Base-by-base conservation (phyloP, 257 asterid genomes). In the Solanum paucissectum region DNA sequence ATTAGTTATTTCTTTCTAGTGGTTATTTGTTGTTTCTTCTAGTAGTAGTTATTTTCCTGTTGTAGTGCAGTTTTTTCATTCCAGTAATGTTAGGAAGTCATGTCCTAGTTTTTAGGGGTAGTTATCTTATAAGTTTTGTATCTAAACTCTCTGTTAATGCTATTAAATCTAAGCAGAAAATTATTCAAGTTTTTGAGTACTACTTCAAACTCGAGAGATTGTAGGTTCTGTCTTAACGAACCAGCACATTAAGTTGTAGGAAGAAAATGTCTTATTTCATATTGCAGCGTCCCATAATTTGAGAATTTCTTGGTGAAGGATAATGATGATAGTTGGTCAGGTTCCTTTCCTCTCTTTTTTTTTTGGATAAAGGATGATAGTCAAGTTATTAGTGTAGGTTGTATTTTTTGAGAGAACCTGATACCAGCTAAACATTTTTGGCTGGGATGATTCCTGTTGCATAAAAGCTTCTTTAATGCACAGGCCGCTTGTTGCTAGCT, bases 401-500 rank as follows among this genome's bases (percentile, higher is more conserved):
- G 82, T 77, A 25, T 6, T 38, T 76, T 37, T 75, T 0, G 58
- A 75, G 55, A 21, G 83, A 23, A 7, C 12, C 58, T 76, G 36
- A 25, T 38, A n/a, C 83, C 64, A 55, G 83, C 37, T 82, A 29
- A 49, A 82, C 27, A 9, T 82, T 62, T 82, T 82, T 82, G 38
- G 33, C 77, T 86, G 40, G 87, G 79, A 37, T n/a, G 46, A 64
- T 83, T 4, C 42, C 58, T 6, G 85, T n/a, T 85, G 29, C 55
- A 33, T 60, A 75, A 83, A 64, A 34, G 83, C 27, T 83, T 42
- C 83, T 87, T 76, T 42, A 89, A 38, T 88, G 90, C 89, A 89
- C 92, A 96, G 99, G 95, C 98, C 95, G 71, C 90, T 96, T 66
- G 92, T 94, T 29, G 96, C 90, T 74, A 68, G 91, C 88, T 83